Percentiles rank a stretch among this genome's conserved stretches.
Conservation (phyloP, 495 filamentous ascomycete genomes). For the Chaetomium fimeti region DNA sequence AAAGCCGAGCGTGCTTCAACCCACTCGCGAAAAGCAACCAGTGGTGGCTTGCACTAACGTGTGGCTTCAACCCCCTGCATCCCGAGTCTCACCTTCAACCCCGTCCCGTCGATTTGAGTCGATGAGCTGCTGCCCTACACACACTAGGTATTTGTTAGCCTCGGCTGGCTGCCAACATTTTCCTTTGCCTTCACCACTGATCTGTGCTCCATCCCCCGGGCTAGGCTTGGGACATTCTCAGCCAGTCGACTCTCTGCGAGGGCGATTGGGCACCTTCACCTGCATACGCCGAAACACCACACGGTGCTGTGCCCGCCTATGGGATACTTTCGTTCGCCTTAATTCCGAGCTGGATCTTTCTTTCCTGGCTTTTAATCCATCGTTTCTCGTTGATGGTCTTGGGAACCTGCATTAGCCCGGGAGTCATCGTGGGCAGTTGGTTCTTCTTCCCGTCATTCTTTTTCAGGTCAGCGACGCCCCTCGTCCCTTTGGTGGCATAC, state of each 20-base stretch:
- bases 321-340: neutral
- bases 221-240: neutral
- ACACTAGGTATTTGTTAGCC: too few relatives aligned
- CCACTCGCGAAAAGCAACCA: neutral
- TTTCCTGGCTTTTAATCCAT: neutral
- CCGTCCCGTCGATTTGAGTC: constrained; percentile 3
- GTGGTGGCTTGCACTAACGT: neutral
- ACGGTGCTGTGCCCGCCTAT: constrained; percentile 16
- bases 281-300: constrained; percentile 26
- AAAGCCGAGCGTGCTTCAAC: neutral
- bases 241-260: constrained; percentile 5
- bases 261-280: neutral
- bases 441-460: neutral
- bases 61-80: constrained; percentile 11
- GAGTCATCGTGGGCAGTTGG: constrained; percentile 4
- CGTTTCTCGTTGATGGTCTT: neutral
- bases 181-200: neutral
- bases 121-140: neutral
- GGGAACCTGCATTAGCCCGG: constrained; percentile 7
- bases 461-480: neutral
- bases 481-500: neutral
- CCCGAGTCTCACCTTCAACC: constrained; percentile 4
- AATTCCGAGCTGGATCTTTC: neutral
- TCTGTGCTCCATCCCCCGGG: constrained; percentile 7
- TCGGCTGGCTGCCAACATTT: neutral